These are phyloP conservation scores for Bretziella fagacearum DNA, from an alignment of 2,329 filamentous ascomycete genomes.

Conservation along the genomic window DNA sequence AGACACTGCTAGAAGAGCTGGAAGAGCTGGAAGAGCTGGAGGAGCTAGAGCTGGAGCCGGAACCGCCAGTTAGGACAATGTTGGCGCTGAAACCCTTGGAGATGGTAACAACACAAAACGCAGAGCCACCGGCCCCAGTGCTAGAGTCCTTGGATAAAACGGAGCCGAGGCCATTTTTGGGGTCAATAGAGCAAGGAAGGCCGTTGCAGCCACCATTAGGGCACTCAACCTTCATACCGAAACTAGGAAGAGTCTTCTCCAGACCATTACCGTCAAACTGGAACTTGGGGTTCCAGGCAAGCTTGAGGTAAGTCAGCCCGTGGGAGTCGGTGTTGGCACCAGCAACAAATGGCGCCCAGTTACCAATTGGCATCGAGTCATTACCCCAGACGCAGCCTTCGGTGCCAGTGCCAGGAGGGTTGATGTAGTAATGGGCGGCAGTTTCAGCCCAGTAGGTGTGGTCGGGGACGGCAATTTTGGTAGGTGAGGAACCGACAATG, in stretches of 20 bases:
- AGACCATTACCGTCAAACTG: slow-evolving; percentile 42
- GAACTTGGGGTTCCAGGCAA: slow-evolving; percentile 65
- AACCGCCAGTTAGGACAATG: slow-evolving; percentile 42
- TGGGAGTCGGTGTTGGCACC: slow-evolving; percentile 51
- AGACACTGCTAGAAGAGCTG: slow-evolving; percentile 16
- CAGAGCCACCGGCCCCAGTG: slow-evolving; percentile 47
- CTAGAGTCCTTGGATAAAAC: slow-evolving; percentile 38
- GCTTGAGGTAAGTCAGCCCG: slow-evolving; percentile 56
- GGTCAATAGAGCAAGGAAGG: slow-evolving; percentile 57
- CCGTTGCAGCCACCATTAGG: slow-evolving; percentile 49
- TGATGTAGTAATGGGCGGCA: slow-evolving; percentile 67
- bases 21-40: background rate
- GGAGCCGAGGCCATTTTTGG: slow-evolving; percentile 36
- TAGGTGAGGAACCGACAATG: slow-evolving; percentile 36
- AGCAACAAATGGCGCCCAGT: slow-evolving; percentile 63
- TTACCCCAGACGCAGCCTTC: slow-evolving; percentile 59
- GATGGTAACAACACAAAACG: slow-evolving; percentile 64
- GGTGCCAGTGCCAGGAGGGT: slow-evolving; percentile 48
- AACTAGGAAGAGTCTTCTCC: slow-evolving; percentile 41
- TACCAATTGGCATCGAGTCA: slow-evolving; percentile 44
- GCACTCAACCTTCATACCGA: slow-evolving; percentile 55
- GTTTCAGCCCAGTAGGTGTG: slow-evolving; percentile 54
- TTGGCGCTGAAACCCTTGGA: slow-evolving; percentile 47
- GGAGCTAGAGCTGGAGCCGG: slow-evolving; percentile 25
- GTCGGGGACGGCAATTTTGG: slow-evolving; percentile 48